Conservation (phyloP, 257 asterid species). For the Solanum neorickii region DNA sequence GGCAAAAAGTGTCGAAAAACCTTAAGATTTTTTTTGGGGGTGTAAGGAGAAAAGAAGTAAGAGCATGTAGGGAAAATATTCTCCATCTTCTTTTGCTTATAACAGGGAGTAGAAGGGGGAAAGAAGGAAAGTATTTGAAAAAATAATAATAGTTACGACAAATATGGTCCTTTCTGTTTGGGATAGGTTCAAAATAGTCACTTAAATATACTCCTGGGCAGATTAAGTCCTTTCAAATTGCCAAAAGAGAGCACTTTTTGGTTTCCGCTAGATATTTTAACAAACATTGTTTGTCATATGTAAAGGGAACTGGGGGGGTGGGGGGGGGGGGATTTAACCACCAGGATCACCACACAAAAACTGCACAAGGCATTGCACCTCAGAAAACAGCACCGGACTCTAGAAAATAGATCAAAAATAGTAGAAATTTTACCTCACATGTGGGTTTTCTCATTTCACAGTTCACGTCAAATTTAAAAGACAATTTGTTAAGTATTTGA, state of each 20-base stretch:
- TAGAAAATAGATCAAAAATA: neutral
- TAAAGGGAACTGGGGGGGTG: neutral
- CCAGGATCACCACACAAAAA: neutral
- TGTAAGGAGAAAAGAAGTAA: neutral
- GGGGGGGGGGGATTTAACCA: neutral
- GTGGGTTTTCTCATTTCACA: neutral
- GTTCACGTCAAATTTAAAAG: neutral
- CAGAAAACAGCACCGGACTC: neutral
- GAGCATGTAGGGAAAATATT: neutral
- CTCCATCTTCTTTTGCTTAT: neutral
- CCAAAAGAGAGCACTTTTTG: neutral
- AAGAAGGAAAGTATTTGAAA: neutral
- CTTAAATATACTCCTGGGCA: neutral
- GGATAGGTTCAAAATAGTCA: neutral
- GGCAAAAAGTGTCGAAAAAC: slow-evolving; percentile 2
- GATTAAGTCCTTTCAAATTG: neutral
- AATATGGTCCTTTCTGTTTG: neutral
- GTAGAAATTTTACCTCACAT: neutral
- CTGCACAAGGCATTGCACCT: neutral
- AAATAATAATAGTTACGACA: neutral
- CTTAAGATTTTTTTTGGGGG: too few relatives aligned
- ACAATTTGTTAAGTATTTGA: neutral
- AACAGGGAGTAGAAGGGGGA: neutral
- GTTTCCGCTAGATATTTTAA: neutral
- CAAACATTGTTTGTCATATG: neutral